Conservation (phyloP, 2,329 filamentous ascomycete species). For the Cercospora berteroae region DNA sequence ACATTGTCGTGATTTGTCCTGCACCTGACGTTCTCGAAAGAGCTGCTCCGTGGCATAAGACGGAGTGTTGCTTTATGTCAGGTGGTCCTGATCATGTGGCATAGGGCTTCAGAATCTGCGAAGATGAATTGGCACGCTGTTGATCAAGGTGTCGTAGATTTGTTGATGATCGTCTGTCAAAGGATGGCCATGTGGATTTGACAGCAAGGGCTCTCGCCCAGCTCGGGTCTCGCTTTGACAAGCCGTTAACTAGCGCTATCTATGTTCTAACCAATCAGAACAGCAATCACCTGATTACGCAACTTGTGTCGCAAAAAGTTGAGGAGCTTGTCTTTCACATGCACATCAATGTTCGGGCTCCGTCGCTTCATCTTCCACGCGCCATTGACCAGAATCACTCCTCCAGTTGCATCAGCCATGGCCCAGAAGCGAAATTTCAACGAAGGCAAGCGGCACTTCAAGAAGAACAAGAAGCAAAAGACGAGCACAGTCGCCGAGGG, state of each 20-base stretch:
- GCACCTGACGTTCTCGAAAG: background rate
- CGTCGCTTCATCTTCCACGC: conserved; percentile 10
- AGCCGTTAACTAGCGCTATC: conserved; percentile 2
- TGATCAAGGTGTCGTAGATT: background rate
- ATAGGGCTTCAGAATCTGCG: background rate
- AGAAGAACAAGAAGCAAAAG: conserved; percentile 51
- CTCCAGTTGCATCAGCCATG: conserved; percentile 22
- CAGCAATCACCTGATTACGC: background rate
- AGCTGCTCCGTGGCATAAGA: background rate
- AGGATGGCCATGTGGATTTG: background rate
- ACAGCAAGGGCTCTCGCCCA: conserved; percentile 5
- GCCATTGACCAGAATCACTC: background rate
- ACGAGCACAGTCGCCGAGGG: conserved; percentile 45
- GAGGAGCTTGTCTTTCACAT: conserved; percentile 1
- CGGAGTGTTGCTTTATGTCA: background rate
- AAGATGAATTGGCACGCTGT: background rate
- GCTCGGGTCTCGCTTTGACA: conserved; percentile 5
- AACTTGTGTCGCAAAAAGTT: background rate
- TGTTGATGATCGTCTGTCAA: background rate
- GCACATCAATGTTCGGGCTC: conserved; percentile 12
- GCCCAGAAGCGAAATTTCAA: conserved; percentile 41
- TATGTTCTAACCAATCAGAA: background rate
- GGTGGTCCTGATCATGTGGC: background rate
- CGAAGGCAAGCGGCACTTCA: conserved; percentile 40
- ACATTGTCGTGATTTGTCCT: background rate